These are phyloP conservation scores for Asterochloris erici DNA, from an alignment of 139 green algal genomes.

Conservation along the genomic window DNA sequence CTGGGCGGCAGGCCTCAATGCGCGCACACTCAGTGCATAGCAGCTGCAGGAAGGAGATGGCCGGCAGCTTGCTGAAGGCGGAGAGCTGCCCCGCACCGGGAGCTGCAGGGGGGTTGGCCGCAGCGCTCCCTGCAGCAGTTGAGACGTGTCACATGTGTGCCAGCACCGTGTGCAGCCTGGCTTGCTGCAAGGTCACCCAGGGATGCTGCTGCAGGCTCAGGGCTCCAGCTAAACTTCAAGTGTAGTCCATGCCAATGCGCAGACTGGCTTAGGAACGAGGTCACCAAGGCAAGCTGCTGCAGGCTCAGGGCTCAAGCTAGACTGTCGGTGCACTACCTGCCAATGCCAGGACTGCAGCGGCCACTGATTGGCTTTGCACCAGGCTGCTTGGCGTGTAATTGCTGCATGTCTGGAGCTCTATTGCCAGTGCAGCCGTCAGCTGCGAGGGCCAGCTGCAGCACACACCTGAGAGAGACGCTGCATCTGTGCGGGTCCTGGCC, in stretches of 20 bases:
- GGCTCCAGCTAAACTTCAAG: not conserved
- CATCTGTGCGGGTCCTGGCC: no score
- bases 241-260: not conserved
- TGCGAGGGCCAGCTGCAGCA: no score
- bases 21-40: conserved; percentile 39
- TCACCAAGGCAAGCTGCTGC: no score
- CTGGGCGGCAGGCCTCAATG: conserved; percentile 26
- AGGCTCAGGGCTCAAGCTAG: no score
- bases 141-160: not conserved
- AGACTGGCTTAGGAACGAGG: no score
- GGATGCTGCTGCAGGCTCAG: conserved; percentile 7
- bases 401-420: no score
- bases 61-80: conserved; percentile 31
- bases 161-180: not conserved
- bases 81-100: not conserved
- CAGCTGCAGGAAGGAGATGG: conserved; percentile 37
- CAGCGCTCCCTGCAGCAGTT: conserved; percentile 23
- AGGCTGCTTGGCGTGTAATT: no score
- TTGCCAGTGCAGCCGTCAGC: no score
- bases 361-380: no score
- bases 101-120: not conserved
- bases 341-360: no score
- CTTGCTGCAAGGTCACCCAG: not conserved
- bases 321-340: no score
- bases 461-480: no score